These are phyloP conservation scores for Lagerstroemia fauriei DNA, from an alignment of 441 rosid species.

Conservation along the genomic window DNA sequence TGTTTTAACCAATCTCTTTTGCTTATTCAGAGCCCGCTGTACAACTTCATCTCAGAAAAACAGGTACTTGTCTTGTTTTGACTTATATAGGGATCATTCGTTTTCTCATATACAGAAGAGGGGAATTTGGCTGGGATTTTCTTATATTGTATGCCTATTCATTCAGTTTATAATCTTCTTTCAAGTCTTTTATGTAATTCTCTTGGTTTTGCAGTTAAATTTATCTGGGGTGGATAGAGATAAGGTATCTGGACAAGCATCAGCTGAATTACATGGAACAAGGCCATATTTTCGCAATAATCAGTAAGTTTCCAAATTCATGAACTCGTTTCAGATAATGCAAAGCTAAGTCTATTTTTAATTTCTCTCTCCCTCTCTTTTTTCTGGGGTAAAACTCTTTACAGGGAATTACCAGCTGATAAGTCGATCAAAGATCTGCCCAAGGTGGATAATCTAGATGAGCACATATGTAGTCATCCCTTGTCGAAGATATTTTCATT, in stretches of 20 bases:
- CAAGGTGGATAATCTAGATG: conserved; percentile 26
- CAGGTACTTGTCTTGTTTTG: conserved; percentile 51
- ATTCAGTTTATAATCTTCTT: background rate
- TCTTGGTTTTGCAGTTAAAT: conserved; percentile 58
- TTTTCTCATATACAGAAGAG: background rate
- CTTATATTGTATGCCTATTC: conserved; percentile 23
- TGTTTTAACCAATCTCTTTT: conserved; percentile 17
- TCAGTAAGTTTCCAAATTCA: conserved; percentile 38
- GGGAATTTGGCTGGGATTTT: conserved; percentile 7
- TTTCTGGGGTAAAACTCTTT: conserved; percentile 9
- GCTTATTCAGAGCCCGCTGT: conserved; percentile 77
- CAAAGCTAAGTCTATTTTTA: background rate
- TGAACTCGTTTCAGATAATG: background rate
- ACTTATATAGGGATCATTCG: background rate
- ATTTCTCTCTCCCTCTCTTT: background rate
- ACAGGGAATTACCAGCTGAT: conserved; percentile 49
- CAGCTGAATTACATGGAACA: conserved; percentile 53
- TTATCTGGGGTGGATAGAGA: conserved; percentile 70
- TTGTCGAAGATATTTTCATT: conserved; percentile 28
- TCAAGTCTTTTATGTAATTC: background rate
- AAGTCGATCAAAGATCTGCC: conserved; percentile 39
- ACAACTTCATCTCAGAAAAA: conserved; percentile 78
- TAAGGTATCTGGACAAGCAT: conserved; percentile 85
- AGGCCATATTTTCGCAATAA: conserved; percentile 37
- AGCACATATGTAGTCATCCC: conserved; percentile 34